Conservation (phyloP, 2,329 filamentous ascomycete genomes). For the Cryphonectria radicalis region DNA sequence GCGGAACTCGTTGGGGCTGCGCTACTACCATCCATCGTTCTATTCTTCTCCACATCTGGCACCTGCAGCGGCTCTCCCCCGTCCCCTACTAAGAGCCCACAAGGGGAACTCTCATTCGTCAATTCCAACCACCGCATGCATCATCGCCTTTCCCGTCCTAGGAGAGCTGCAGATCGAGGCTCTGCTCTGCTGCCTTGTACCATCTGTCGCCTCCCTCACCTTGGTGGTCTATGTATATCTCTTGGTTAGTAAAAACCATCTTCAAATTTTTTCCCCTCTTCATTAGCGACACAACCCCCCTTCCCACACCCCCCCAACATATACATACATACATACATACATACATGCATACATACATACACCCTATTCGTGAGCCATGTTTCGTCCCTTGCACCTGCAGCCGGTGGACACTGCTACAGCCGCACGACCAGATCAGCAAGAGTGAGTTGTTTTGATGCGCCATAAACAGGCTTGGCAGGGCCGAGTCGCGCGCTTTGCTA, state of each 20-base stretch:
- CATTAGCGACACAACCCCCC: neutral
- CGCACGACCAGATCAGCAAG: conserved; percentile 6
- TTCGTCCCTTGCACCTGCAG: neutral
- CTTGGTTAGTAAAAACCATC: neutral
- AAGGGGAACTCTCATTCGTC: neutral
- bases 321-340: no score
- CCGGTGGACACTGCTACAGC: neutral
- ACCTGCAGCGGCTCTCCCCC: neutral
- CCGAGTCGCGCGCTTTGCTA: conserved; percentile 4
- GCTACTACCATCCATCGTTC: neutral
- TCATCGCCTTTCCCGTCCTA: neutral
- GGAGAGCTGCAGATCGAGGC: conserved; percentile 1
- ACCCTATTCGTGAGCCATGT: neutral
- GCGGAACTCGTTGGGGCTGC: neutral
- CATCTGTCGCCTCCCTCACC: conserved; percentile 1
- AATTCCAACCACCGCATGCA: conserved; percentile 4
- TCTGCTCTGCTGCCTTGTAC: conserved; percentile 12
- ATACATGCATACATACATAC: no score
- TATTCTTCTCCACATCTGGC: neutral
- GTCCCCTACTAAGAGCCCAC: neutral
- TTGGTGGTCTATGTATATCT: neutral
- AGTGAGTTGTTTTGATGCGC: neutral
- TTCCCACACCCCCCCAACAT: no score
- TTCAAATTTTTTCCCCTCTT: neutral
- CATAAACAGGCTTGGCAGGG: conserved; percentile 2